Evolutionary conservation across 331 rosid genomes (phyloP).

Genomic region (Quercus phellos): DNA sequence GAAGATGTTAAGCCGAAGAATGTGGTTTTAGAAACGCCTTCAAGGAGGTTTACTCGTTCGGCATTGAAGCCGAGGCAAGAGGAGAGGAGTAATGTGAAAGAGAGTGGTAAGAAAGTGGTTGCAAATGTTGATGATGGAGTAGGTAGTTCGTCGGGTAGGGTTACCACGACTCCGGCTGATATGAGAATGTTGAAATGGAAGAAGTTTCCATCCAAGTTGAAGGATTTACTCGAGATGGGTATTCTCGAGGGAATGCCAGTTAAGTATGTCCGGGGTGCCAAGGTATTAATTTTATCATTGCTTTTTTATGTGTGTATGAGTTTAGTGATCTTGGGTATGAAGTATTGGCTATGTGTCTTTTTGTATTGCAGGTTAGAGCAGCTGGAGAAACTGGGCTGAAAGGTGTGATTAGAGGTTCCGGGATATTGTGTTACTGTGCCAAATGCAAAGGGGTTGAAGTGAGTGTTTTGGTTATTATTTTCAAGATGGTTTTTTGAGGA

Average conservation of each 20-base stretch:
- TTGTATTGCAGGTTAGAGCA: constrained; percentile 41
- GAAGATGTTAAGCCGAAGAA: constrained; percentile 7
- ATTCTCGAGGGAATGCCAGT: constrained; percentile 75
- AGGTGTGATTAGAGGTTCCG: constrained; percentile 61
- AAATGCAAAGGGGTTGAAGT: constrained; percentile 62
- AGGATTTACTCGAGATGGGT: constrained; percentile 73
- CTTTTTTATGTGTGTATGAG: not conserved
- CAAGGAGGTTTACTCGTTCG: constrained; percentile 72
- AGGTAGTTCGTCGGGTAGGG: not conserved
- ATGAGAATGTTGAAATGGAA: constrained; percentile 25
- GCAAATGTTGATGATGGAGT: constrained; percentile 2
- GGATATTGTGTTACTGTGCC: constrained; percentile 58
- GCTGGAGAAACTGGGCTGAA: constrained; percentile 50
- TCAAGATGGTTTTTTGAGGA: too few relatives aligned
- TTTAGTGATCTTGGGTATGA: not conserved
- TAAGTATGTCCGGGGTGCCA: constrained; percentile 54
- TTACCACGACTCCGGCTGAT: not conserved
- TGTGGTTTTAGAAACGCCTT: constrained; percentile 24
- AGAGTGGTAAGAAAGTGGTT: constrained; percentile 3
- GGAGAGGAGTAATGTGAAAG: constrained; percentile 4
- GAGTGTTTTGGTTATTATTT: constrained; percentile 18
- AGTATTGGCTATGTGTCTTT: not conserved
- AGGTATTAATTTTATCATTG: constrained; percentile 41
- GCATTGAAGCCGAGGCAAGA: constrained; percentile 45
- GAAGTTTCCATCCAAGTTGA: constrained; percentile 66